Percentiles rank a stretch among this genome's conserved stretches.
Evolutionary conservation across 1,139 yeast species (phyloP).

Genomic region (Yamadazyma dushanensis): DNA sequence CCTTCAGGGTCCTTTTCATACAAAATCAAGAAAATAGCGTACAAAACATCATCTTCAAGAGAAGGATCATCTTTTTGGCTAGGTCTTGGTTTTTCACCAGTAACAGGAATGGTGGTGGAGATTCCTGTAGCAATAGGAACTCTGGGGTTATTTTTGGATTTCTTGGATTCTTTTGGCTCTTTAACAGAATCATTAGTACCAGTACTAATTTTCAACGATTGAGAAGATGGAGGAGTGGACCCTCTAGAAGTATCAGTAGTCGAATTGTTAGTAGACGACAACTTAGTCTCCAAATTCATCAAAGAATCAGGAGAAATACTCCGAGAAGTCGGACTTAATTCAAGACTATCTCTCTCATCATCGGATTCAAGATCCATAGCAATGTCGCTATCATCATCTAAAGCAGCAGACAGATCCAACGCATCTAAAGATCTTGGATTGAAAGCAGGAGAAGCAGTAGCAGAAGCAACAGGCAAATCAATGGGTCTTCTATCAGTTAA

Average conservation of each 20-base stretch:
- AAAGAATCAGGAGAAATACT: constrained; percentile 48
- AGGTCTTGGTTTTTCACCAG: constrained; percentile 78
- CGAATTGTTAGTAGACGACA: constrained; percentile 19
- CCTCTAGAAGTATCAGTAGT: constrained; percentile 28
- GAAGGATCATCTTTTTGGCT: constrained; percentile 58
- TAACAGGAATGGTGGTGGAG: constrained; percentile 75
- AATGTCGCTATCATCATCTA: constrained; percentile 6
- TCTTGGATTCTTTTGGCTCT: constrained; percentile 22
- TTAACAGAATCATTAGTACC: constrained; percentile 8
- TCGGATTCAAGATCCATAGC: constrained; percentile 12
- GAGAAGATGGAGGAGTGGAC: constrained; percentile 25
- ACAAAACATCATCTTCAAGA: constrained; percentile 72
- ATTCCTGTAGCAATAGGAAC: constrained; percentile 68
- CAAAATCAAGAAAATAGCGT: constrained; percentile 69
- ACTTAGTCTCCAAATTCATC: constrained; percentile 27
- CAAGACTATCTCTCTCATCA: constrained; percentile 14
- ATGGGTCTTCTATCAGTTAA: constrained; percentile 61
- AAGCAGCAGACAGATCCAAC: constrained; percentile 1
- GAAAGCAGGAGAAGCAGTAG: constrained; percentile 45
- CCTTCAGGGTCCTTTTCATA: constrained; percentile 68
- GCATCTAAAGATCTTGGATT: constrained; percentile 40
- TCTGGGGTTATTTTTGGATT: constrained; percentile 39
- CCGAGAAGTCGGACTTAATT: constrained; percentile 40
- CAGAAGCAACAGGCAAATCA: constrained; percentile 41
- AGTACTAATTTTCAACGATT: constrained; percentile 4